phyloP scores from a whole-genome alignment of 2,329 filamentous ascomycete genomes.

The Aureobasidium sp. region DNA sequence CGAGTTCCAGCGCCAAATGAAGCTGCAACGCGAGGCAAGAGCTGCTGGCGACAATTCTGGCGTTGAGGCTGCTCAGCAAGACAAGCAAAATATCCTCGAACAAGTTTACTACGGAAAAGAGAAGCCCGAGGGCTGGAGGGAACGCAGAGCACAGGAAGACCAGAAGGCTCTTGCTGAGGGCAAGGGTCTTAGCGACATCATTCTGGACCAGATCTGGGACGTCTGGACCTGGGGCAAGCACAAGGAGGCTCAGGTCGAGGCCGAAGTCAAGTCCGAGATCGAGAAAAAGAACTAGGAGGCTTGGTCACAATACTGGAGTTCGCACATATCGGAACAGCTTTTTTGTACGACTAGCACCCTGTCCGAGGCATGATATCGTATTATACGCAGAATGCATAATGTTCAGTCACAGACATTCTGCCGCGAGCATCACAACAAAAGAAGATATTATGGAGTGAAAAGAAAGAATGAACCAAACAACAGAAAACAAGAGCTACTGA shows the following conservation, averaged over 20 bases:
- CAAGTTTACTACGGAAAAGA: constrained; percentile 31
- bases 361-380: neutral
- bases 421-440: neutral
- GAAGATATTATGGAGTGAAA: neutral
- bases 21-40: constrained; percentile 31
- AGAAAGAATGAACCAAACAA: neutral
- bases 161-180: constrained; percentile 32
- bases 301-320: neutral
- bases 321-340: neutral
- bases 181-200: constrained; percentile 30
- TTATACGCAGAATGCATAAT: neutral
- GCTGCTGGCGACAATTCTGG: constrained; percentile 27
- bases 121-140: constrained; percentile 37
- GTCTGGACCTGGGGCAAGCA: constrained; percentile 17
- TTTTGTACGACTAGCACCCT: neutral
- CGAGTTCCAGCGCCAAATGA: constrained; percentile 26
- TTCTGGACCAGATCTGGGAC: constrained; percentile 28
- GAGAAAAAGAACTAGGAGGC: constrained; percentile 1
- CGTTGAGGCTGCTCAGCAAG: constrained; percentile 14
- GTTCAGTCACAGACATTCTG: neutral
- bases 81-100: constrained; percentile 21
- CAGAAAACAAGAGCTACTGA: neutral
- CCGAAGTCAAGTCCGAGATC: neutral
- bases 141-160: constrained; percentile 34
- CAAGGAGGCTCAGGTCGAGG: constrained; percentile 17